Conservation (phyloP, 768 basidiomycete genomes). For the Termitomyces sp. region DNA sequence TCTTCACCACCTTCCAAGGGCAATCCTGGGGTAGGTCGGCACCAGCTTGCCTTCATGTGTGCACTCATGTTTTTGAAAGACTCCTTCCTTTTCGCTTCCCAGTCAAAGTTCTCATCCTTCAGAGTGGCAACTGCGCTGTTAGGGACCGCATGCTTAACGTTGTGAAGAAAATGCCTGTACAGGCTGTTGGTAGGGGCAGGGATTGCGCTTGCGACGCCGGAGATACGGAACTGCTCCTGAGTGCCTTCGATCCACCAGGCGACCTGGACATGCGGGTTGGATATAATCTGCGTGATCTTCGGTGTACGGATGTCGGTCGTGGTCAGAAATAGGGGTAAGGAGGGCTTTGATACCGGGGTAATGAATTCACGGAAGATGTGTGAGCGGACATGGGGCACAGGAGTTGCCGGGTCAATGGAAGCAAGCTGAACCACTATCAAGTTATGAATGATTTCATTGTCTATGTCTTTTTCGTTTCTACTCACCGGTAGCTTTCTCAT, state of each 20-base stretch:
- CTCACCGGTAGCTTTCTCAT: slow-evolving; percentile 37
- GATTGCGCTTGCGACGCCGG: slow-evolving; percentile 53
- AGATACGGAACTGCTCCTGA: slow-evolving; percentile 71
- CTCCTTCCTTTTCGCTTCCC: slow-evolving; percentile 63
- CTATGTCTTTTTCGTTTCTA: neutral
- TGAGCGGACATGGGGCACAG: slow-evolving; percentile 60
- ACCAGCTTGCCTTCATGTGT: slow-evolving; percentile 70
- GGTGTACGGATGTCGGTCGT: slow-evolving; percentile 73
- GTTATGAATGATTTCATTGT: neutral
- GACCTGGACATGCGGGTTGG: slow-evolving; percentile 51
- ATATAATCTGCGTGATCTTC: slow-evolving; percentile 57
- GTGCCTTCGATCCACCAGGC: slow-evolving; percentile 73
- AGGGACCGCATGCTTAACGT: slow-evolving; percentile 9
- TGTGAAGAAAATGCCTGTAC: slow-evolving; percentile 28
- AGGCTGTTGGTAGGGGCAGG: slow-evolving; percentile 41
- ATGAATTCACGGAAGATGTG: slow-evolving; percentile 61
- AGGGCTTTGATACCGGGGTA: slow-evolving; percentile 33
- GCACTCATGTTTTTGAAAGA: slow-evolving; percentile 58
- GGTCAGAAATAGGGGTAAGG: slow-evolving; percentile 58
- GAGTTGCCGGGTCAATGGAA: slow-evolving; percentile 40
- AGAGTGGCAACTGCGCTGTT: slow-evolving; percentile 28
- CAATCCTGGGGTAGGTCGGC: slow-evolving; percentile 62
- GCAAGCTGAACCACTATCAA: slow-evolving; percentile 58
- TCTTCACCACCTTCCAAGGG: slow-evolving; percentile 48
- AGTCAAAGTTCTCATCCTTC: slow-evolving; percentile 45